Conservation (phyloP, 1,284 basidiomycete species). For the Leccinum subrobustum region DNA sequence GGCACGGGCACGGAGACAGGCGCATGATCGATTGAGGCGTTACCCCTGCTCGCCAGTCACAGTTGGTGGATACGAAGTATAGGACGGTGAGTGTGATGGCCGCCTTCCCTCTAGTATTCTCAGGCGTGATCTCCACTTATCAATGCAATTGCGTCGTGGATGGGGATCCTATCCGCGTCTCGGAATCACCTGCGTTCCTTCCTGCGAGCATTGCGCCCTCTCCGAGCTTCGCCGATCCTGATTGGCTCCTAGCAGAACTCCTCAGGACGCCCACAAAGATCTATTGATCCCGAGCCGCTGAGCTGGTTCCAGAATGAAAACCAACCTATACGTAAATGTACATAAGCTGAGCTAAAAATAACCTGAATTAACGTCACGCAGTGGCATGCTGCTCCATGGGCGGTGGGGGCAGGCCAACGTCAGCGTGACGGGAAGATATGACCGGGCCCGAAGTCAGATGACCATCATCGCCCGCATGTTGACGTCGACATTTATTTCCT, state of each 20-base stretch:
- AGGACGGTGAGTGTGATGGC: not conserved
- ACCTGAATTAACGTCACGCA: not conserved
- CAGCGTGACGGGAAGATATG: too few relatives aligned
- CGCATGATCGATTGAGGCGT: not conserved
- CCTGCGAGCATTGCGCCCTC: too few relatives aligned
- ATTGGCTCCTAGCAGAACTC: not conserved
- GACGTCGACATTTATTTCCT: too few relatives aligned
- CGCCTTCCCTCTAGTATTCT: not conserved
- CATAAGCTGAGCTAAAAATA: not conserved
- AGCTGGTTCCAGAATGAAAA: not conserved
- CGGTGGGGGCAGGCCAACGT: too few relatives aligned
- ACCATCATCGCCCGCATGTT: too few relatives aligned
- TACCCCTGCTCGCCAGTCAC: not conserved
- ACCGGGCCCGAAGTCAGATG: too few relatives aligned
- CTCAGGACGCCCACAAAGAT: not conserved
- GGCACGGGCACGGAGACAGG: not conserved
- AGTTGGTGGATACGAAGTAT: not conserved
- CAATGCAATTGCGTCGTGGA: not conserved
- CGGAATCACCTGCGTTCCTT: not conserved
- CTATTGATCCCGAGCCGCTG: not conserved
- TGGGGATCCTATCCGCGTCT: not conserved
- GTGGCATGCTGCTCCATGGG: too few relatives aligned
- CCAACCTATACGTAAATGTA: too few relatives aligned
- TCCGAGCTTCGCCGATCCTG: not conserved
- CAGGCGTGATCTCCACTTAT: not conserved